Percentiles rank a stretch among this genome's conserved stretches.
phyloP scores from a whole-genome alignment of 1,284 basidiomycete genomes.

The Fomes fomentarius region DNA sequence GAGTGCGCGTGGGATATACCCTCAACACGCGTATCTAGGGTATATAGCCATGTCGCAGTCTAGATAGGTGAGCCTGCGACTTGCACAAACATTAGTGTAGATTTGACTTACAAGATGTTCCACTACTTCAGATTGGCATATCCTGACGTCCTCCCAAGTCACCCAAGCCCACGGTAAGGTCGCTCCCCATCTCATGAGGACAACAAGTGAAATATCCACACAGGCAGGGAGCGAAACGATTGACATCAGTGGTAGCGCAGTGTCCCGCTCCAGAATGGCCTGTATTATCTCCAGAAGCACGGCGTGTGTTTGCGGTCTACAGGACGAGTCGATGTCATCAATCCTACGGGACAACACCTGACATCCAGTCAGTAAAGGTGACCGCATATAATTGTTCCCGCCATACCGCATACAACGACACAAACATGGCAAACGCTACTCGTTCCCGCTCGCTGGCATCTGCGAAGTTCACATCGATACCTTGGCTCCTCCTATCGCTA shows the following conservation, averaged over 20 bases:
- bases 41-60: constrained; percentile 57
- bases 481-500: not conserved
- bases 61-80: constrained; percentile 29
- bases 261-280: constrained; percentile 38
- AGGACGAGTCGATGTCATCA: constrained; percentile 13
- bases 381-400: not conserved
- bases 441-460: constrained; percentile 37
- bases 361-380: not conserved
- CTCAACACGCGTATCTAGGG: constrained; percentile 21
- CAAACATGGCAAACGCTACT: constrained; percentile 50
- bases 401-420: constrained; percentile 59
- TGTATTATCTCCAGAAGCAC: constrained; percentile 50
- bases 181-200: constrained; percentile 57
- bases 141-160: constrained; percentile 58
- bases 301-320: constrained; percentile 52
- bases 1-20: not conserved
- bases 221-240: constrained; percentile 29
- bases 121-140: constrained; percentile 51
- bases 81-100: not conserved
- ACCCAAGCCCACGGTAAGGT: constrained; percentile 65
- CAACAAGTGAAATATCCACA: constrained; percentile 47
- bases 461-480: not conserved
- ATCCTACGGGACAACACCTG: constrained; percentile 23
- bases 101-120: constrained; percentile 48
- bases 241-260: constrained; percentile 15